Evolutionary conservation across 306 rosid genomes (phyloP).

Genomic region (Vigna reflexopilosa): DNA sequence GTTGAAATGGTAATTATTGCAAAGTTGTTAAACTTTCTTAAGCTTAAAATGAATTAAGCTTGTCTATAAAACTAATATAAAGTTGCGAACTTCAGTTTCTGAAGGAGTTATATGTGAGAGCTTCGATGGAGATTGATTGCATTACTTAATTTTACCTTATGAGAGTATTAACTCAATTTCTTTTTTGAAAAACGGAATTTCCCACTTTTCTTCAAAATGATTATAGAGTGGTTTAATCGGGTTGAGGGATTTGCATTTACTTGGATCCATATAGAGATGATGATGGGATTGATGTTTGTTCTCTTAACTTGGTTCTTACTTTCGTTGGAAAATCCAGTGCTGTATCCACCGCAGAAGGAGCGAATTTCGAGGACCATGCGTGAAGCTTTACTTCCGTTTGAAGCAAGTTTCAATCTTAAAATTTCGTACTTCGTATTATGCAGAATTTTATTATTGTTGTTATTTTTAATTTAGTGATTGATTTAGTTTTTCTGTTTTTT

Average conservation of each 20-base stretch:
- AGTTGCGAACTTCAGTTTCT: neutral
- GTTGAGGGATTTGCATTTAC: neutral
- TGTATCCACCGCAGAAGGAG: slow-evolving; percentile 62
- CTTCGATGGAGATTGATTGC: neutral
- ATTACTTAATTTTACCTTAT: neutral
- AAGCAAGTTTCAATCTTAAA: slow-evolving; percentile 55
- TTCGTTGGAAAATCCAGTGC: slow-evolving; percentile 61
- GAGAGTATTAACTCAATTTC: neutral
- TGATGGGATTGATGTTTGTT: slow-evolving; percentile 37
- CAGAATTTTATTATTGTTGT: neutral
- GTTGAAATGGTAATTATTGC: neutral
- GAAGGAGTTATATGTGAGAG: neutral
- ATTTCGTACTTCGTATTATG: neutral
- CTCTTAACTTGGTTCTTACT: slow-evolving; percentile 77
- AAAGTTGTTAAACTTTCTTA: neutral
- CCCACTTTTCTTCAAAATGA: neutral
- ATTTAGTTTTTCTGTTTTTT: slow-evolving; percentile 21
- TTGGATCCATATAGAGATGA: neutral
- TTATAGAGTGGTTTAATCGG: neutral
- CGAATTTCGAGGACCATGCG: slow-evolving; percentile 23
- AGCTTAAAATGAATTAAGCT: neutral
- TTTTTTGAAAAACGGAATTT: too few relatives aligned
- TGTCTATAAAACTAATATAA: neutral
- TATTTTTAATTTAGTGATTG: slow-evolving; percentile 23
- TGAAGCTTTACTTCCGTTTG: slow-evolving; percentile 58